Evolutionary conservation across 2,329 filamentous ascomycete species (phyloP), one percentile per base, ranked within the genome.

Genomic region (Pseudohalonectria lignicola): DNA sequence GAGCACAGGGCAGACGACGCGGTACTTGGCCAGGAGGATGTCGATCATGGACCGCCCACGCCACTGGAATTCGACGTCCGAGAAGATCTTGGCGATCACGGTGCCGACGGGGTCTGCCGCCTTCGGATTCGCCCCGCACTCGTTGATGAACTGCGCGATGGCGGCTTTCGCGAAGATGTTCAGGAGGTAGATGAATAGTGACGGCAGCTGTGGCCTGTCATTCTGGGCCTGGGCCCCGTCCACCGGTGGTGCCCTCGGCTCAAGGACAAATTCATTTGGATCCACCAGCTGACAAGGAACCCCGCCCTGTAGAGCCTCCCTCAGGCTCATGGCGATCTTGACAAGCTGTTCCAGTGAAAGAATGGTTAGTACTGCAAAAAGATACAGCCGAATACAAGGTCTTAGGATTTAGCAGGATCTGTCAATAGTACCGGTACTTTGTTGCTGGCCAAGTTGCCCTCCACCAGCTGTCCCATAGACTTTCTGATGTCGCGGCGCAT

Each of bases 11-110:
- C 86, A 94, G 4, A 76, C 69, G 13, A 83, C 68, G 42, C 87
- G 78, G 51, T 85, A 83, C 57, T 96, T 95, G 39, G 88, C 81
- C 51, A 87, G 71, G 4, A 92, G 59, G 36, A 92, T 79, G 52
- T 88, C 83, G 39, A 84, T 79, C 45, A 92, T 65, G 0, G 77
- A 68, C 32, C 69, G 60, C n/a, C 74, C 78, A 35, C 77, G 70
- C 66, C 76, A 80, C 35, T 69, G 61, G 49, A 83, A 79, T 5
- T 71, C 64, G 1, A 71, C 63, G 33, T 73, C 67, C 2, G 82
- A 77, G 51, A 88, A 86, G 18, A 86, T 69, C 43, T 76, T 72
- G 9, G 78, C 80, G 0, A 77, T 68, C 9, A 84, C 63, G 15
- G 86, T 70, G 20, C 84, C 85, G 26, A 90, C 69, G 0, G 82